Conservation (phyloP, 148 eudicot genomes). For the Polygonum maritimum region DNA sequence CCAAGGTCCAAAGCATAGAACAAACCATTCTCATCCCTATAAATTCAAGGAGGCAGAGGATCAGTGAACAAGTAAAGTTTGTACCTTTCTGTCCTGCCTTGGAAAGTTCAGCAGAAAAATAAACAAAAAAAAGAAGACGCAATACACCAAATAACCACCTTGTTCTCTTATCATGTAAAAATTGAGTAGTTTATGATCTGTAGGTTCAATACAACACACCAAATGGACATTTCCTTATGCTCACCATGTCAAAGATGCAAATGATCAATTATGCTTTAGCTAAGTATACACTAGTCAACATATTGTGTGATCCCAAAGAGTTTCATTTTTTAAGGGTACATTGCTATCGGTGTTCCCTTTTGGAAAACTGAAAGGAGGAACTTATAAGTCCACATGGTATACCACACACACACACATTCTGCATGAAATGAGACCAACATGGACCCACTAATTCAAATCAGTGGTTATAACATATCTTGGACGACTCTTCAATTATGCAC, state of each 20-base stretch:
- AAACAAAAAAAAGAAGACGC: not conserved
- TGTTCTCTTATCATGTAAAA: not conserved
- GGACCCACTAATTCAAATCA: not conserved
- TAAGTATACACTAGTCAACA: not conserved
- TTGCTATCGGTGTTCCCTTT: not conserved
- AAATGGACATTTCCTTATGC: not conserved
- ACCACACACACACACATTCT: not conserved
- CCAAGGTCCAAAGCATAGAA: constrained; percentile 99
- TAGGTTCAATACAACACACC: not conserved
- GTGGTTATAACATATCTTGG: not conserved
- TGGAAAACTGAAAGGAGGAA: not conserved
- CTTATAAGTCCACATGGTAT: not conserved
- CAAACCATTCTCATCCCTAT: constrained; percentile 73
- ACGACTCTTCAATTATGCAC: not conserved
- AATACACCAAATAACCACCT: not conserved
- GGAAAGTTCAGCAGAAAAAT: not conserved
- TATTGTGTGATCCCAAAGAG: no score
- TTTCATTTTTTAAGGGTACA: no score
- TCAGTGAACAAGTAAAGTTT: not conserved
- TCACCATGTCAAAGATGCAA: not conserved
- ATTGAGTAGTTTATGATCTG: not conserved
- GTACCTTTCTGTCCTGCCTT: not conserved
- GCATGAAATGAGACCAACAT: not conserved
- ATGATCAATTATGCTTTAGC: not conserved
- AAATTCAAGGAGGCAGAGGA: constrained; percentile 11